Conservation (phyloP, 2,329 filamentous ascomycete species). For the Penicillium sp. region DNA sequence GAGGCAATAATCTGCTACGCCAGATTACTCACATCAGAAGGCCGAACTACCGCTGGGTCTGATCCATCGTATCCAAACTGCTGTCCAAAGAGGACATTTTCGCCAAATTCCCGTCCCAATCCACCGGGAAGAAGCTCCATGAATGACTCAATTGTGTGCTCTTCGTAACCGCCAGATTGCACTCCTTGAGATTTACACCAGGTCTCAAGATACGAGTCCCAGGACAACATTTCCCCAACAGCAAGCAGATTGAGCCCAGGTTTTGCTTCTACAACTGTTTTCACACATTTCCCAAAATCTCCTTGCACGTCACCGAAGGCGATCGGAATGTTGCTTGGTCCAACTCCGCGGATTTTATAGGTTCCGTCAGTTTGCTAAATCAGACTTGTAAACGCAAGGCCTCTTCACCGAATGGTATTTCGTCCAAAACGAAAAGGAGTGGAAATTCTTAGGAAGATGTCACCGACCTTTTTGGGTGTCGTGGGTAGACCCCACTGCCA, state of each 20-base stretch:
- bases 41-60: not conserved
- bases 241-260: slow-evolving; percentile 1
- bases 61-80: slow-evolving; percentile 8
- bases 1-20: too few relatives aligned
- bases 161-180: not conserved
- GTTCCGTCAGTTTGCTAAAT: slow-evolving; percentile 1
- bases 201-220: slow-evolving; percentile 2
- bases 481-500: slow-evolving; percentile 9
- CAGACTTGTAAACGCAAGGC: not conserved
- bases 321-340: not conserved
- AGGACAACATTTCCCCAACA: slow-evolving; percentile 2
- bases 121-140: not conserved
- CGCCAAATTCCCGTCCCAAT: slow-evolving; percentile 3
- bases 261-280: not conserved
- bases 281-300: slow-evolving; percentile 5
- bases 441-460: not conserved
- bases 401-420: not conserved
- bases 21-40: not conserved
- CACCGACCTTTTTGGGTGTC: not conserved
- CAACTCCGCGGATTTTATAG: not conserved
- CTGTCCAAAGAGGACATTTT: slow-evolving; percentile 2
- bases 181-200: slow-evolving; percentile 6
- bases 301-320: slow-evolving; percentile 1
- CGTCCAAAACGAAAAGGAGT: not conserved
- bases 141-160: not conserved